A percentile compares a stretch with the other conserved stretches of the same genome.
phyloP scores from a whole-genome alignment of 306 rosid species.

The Dryas drummondii region DNA sequence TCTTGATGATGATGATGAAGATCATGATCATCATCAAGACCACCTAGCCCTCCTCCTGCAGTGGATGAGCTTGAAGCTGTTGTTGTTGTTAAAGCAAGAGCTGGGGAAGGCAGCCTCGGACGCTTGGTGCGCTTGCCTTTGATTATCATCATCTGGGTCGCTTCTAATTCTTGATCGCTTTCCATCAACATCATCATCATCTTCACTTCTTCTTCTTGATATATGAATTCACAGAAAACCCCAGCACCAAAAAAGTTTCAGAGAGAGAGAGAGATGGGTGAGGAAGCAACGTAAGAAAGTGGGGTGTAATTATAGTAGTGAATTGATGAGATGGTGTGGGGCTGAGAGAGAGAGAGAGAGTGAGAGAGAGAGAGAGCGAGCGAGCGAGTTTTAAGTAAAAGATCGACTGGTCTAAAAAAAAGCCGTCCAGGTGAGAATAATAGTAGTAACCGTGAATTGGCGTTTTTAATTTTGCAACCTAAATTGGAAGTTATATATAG shows the following conservation, averaged over 20 bases:
- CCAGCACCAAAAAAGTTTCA: neutral
- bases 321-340: slow-evolving; percentile 8
- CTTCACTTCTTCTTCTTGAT: neutral
- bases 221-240: neutral
- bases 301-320: slow-evolving; percentile 35
- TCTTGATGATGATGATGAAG: neutral
- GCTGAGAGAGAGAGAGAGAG: slow-evolving; percentile 14
- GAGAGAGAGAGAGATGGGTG: slow-evolving; percentile 1
- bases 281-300: slow-evolving; percentile 24
- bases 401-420: slow-evolving; percentile 2
- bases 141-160: slow-evolving; percentile 35
- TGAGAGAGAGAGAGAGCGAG: slow-evolving; percentile 11
- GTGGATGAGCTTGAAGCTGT: slow-evolving; percentile 38
- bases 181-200: slow-evolving; percentile 35
- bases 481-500: slow-evolving; percentile 47
- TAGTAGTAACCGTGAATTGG: slow-evolving; percentile 51
- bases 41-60: neutral
- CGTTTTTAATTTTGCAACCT: slow-evolving; percentile 38
- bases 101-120: slow-evolving; percentile 46
- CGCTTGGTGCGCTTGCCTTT: slow-evolving; percentile 82
- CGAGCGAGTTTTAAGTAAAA: slow-evolving; percentile 31
- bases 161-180: slow-evolving; percentile 31
- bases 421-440: slow-evolving; percentile 36
- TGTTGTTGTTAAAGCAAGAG: slow-evolving; percentile 28
- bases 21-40: neutral